phyloP scores from a whole-genome alignment of 164 flowering plant species.

The Warburgia ugandensis region DNA sequence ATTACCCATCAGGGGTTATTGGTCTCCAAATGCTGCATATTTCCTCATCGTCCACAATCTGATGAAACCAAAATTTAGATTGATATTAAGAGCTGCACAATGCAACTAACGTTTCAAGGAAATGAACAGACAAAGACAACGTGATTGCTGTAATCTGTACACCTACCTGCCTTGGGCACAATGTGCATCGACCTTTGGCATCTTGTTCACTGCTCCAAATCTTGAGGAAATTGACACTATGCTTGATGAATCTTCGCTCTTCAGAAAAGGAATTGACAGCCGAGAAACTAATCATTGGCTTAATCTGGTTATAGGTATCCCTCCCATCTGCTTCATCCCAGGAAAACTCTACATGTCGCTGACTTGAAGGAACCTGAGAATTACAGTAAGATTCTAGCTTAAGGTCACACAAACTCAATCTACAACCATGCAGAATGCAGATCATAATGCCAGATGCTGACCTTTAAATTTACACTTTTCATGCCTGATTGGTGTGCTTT shows the following conservation, averaged over 20 bases:
- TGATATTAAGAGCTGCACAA: background rate
- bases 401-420: too few relatives aligned
- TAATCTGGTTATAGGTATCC: conserved; percentile 26
- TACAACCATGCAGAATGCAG: background rate
- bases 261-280: conserved; percentile 35
- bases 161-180: conserved; percentile 76
- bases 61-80: conserved; percentile 1
- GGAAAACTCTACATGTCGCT: conserved; percentile 55
- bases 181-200: conserved; percentile 47
- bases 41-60: conserved; percentile 48
- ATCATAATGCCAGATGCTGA: conserved; percentile 13
- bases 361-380: conserved; percentile 81
- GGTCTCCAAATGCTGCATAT: conserved; percentile 93
- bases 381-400: conserved; percentile 2
- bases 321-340: conserved; percentile 52
- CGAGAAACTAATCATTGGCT: conserved; percentile 37
- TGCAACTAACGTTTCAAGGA: too few relatives aligned
- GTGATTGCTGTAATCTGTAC: too few relatives aligned
- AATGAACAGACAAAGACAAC: too few relatives aligned
- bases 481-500: conserved; percentile 53
- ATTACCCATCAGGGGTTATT: conserved; percentile 89
- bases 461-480: conserved; percentile 59
- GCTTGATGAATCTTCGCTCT: conserved; percentile 47
- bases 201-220: conserved; percentile 93
- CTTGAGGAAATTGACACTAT: conserved; percentile 62